These are phyloP conservation scores for Mortierella claussenii DNA, from an alignment of 192 early-diverging fungal genomes.

Conservation along the genomic window DNA sequence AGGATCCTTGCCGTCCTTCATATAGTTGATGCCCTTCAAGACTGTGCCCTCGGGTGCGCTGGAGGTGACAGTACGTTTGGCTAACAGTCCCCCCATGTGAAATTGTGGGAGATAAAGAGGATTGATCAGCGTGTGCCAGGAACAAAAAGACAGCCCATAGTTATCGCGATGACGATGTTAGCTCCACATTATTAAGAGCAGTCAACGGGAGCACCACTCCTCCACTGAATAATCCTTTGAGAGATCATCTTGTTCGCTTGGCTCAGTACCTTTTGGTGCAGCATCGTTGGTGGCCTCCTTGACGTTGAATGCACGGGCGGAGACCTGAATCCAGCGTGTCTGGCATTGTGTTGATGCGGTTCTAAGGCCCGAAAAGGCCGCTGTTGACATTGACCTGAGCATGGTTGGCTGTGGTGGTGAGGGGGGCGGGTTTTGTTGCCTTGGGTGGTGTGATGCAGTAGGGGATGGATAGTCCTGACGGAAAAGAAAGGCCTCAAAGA, in stretches of 20 bases:
- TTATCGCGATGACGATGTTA: no score
- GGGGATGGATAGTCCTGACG: no score
- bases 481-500: no score
- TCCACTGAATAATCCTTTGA: background rate
- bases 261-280: slow-evolving; percentile 38
- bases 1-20: slow-evolving; percentile 86
- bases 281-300: slow-evolving; percentile 25
- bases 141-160: no score
- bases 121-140: background rate
- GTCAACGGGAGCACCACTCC: background rate
- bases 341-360: slow-evolving; percentile 12
- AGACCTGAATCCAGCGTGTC: slow-evolving; percentile 46
- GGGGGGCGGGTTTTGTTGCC: no score
- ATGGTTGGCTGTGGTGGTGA: slow-evolving; percentile 14
- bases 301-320: slow-evolving; percentile 33
- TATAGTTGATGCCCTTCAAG: slow-evolving; percentile 87
- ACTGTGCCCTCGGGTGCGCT: slow-evolving; percentile 78
- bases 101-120: background rate
- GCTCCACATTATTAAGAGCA: background rate
- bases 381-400: slow-evolving; percentile 39
- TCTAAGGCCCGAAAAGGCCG: slow-evolving; percentile 26
- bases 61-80: slow-evolving; percentile 57
- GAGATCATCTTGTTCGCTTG: background rate
- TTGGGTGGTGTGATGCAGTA: no score
- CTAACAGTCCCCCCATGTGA: slow-evolving; percentile 1